Evolutionary conservation across 768 basidiomycete genomes (phyloP).

Genomic region (Holtermanniella nyarrowii): DNA sequence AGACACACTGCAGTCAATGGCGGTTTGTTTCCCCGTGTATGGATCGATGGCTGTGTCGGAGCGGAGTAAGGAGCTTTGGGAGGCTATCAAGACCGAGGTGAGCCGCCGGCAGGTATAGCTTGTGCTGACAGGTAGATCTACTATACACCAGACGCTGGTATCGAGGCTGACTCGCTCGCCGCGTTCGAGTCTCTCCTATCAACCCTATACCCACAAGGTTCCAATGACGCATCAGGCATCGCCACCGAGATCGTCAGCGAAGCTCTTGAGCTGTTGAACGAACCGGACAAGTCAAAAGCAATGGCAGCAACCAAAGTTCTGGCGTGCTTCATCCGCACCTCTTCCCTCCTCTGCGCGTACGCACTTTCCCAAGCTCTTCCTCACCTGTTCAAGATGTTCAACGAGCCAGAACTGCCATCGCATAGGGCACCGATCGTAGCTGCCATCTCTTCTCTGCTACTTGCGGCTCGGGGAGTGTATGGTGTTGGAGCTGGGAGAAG

Average conservation of each 20-base stretch:
- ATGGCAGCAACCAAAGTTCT: conserved; percentile 76
- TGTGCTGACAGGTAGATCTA: conserved; percentile 55
- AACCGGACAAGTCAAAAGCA: conserved; percentile 90
- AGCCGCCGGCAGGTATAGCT: conserved; percentile 3
- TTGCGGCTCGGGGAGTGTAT: conserved; percentile 46
- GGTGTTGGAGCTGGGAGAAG: conserved; percentile 7
- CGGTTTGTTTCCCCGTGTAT: conserved; percentile 71
- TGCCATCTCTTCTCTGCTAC: conserved; percentile 46
- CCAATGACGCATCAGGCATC: conserved; percentile 47
- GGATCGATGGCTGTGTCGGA: conserved; percentile 55
- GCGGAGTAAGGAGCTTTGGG: conserved; percentile 74
- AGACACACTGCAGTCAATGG: conserved; percentile 72
- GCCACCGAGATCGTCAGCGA: conserved; percentile 68
- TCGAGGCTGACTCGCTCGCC: conserved; percentile 63
- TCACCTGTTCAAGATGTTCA: conserved; percentile 66
- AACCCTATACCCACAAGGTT: conserved; percentile 53
- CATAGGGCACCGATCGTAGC: conserved; percentile 55
- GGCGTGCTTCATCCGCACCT: conserved; percentile 63
- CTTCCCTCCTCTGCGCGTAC: conserved; percentile 58
- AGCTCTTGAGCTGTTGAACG: conserved; percentile 64
- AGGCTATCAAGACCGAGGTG: conserved; percentile 79
- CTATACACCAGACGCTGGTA: conserved; percentile 70
- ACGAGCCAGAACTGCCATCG: conserved; percentile 44
- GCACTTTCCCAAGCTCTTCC: conserved; percentile 60
- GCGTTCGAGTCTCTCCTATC: conserved; percentile 62